Evolutionary conservation across 495 filamentous ascomycete species (phyloP), one percentile per base, ranked within the genome.

Genomic region (Penicillium crystallinum): DNA sequence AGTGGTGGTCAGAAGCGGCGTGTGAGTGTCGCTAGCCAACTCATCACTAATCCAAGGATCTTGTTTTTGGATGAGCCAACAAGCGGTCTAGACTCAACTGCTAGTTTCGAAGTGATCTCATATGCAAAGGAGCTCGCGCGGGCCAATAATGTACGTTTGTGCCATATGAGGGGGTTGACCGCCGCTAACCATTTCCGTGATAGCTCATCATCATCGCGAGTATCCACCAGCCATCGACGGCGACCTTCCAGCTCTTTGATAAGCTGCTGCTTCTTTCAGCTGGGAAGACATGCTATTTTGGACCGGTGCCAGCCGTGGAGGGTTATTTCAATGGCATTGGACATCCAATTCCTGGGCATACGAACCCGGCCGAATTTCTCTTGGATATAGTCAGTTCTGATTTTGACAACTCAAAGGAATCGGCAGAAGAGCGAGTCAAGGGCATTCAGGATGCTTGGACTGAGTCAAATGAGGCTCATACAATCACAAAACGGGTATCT

Each of bases 31-130:
- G 88, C 88, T 1, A 83, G 83, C 52, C 88, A 89, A 65, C 71
- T 95, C 33, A 86, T 95, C 57, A 91, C 88, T 9, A 78, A 74
- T 46, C 89, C 89, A 0, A 85, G 84, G 67, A 84, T 95, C 12
- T 54, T 93, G 51, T 91, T 93, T 56, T 58, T 93, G 43, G 89
- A 93, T 63, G 89, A 91, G 62, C 89, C 88, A 7, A 93, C 88
- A 0, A 87, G 82, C 48, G 89, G 89, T 12, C 66, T 93, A 29
- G 89, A 93, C 63, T 88, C 85, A 5, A 76, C 79, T 2, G 82
- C 84, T 0, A 83, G 80, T 46, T 86, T 66, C 49, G 86, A 89
- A 53, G 84, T 89, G 15, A 82, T 88, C 6, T 79, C 74, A 0
- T 86, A 81, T 57, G 70, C 85, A 23, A 80, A 77, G 56, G 72